Base-by-base conservation (phyloP, 2,329 filamentous ascomycete species). In the Xylariaceae sp. region DNA sequence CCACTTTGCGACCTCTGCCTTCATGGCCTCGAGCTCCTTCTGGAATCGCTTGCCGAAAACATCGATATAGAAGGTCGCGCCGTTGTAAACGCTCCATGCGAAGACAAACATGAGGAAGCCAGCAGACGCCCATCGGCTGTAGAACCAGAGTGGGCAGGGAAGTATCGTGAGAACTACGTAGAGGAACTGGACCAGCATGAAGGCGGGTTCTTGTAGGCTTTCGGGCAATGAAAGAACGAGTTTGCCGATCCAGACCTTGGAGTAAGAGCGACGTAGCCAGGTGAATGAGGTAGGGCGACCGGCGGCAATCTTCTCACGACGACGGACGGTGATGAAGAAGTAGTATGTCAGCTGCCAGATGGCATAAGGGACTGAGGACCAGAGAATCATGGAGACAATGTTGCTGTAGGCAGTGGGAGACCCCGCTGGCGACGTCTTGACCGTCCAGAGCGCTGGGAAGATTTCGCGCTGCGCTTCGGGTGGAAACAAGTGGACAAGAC, bases 41-140 rank as follows among this genome's bases (percentile, higher is more conserved):
- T 99, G 91, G 80, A 99, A 97, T 2, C 92, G 86, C 69, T 90
- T 96, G 56, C 95, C 94, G 72, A 97, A 99, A 1, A 97, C 90
- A 69, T 99, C 94, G 70, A 99, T 97, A 75, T 99, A 99, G 74
- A 89, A 99, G 0, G 92, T 97, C 15, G 94, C 91, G 37, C 94
- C 94, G 68, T 99, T 99, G 78, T 97, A 95, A 58, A 97, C 88
- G 67, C 90, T 95, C 92, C 92, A 97, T 49, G 85, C 81, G 71
- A 99, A 97, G n/a, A 99, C 86, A 2, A 84, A 76, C 57, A 88
- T 79, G 51, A 99, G 79, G 75, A 97, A 99, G 0, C 73, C 66
- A 1, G 87, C 85, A 47, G 89, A 94, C 0, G 90, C 87, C 82
- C 87, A 90, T 50, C 88, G 85, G 71, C 87, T 94, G 80, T 89